Conservation (phyloP, 169 alveolate species). For the Eimeria maxima region DNA sequence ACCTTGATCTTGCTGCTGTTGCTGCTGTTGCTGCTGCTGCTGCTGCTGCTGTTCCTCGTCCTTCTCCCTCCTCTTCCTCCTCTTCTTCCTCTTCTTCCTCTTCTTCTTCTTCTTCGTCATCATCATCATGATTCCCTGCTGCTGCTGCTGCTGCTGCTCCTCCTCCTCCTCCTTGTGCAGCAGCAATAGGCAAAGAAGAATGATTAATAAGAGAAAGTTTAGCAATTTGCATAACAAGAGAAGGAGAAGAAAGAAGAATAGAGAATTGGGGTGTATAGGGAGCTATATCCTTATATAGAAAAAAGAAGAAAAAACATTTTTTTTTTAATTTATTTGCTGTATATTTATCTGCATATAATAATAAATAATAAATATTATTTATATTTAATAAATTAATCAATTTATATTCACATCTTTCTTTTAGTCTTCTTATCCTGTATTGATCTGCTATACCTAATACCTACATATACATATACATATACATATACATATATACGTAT, state of each 20-base stretch:
- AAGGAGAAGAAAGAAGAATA: slow-evolving; percentile 32
- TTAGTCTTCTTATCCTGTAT: slow-evolving; percentile 15
- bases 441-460: slow-evolving; percentile 67
- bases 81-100: neutral
- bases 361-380: neutral
- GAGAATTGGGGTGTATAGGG: slow-evolving; percentile 36
- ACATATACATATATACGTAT: no score
- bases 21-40: neutral
- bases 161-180: neutral
- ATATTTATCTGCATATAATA: slow-evolving; percentile 8
- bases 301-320: slow-evolving; percentile 7
- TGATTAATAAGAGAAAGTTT: neutral
- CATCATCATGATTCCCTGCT: no score
- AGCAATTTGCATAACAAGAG: slow-evolving; percentile 67
- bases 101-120: neutral
- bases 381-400: neutral
- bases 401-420: slow-evolving; percentile 17
- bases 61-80: neutral
- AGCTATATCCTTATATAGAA: neutral
- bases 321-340: slow-evolving; percentile 1
- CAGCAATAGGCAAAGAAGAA: neutral
- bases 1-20: neutral
- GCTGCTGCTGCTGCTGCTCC: slow-evolving; percentile 2
- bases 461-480: neutral
- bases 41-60: neutral